A percentile compares a stretch with the other conserved stretches of the same genome.
Conservation (phyloP, 257 asterid genomes). For the Cruciata laevipes region DNA sequence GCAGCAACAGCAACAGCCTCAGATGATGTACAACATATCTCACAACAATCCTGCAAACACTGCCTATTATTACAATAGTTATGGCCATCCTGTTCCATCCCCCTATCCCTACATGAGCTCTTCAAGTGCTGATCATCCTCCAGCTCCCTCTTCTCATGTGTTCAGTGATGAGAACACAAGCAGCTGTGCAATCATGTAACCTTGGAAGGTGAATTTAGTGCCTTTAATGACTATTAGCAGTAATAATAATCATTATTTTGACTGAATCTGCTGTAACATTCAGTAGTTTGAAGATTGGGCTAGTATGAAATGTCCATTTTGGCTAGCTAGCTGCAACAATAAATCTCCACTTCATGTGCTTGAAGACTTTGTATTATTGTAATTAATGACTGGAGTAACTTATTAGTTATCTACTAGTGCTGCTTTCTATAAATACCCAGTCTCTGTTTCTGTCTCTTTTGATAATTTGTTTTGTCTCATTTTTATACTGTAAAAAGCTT, state of each 20-base stretch:
- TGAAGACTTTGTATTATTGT: conserved; percentile 6
- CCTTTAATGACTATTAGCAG: background rate
- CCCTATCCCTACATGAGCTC: conserved; percentile 21
- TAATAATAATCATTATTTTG: background rate
- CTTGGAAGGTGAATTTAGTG: background rate
- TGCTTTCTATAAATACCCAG: background rate
- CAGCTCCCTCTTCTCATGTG: conserved; percentile 27
- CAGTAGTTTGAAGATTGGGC: background rate
- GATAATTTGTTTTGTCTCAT: background rate
- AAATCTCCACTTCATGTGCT: background rate
- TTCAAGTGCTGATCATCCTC: conserved; percentile 17
- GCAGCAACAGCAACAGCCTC: conserved; percentile 47
- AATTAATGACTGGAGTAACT: background rate
- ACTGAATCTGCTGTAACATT: background rate
- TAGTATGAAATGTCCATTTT: conserved; percentile 4
- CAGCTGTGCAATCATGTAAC: conserved; percentile 60
- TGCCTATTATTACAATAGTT: conserved; percentile 37
- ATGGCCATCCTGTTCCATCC: conserved; percentile 17
- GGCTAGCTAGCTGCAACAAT: conserved; percentile 6
- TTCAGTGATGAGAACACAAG: conserved; percentile 61
- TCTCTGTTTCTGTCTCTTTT: background rate
- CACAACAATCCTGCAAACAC: conserved; percentile 45
- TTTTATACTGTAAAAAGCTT: no score
- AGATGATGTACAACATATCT: conserved; percentile 64
- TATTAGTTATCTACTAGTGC: background rate